These are phyloP conservation scores for Boletus coffeatus DNA, from an alignment of 1,284 basidiomycete genomes.

Conservation along the genomic window DNA sequence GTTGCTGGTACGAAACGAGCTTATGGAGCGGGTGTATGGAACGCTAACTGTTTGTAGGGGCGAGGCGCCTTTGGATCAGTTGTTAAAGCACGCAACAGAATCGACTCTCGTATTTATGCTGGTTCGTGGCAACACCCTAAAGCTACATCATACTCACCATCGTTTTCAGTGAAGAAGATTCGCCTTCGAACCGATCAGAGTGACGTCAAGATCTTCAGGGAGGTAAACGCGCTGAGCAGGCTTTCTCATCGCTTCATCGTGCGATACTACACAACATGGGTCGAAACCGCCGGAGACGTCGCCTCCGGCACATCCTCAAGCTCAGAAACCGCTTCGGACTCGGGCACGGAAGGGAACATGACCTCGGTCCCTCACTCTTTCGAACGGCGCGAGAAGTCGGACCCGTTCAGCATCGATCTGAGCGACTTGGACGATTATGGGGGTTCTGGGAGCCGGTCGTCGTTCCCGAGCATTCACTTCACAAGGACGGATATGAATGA, in stretches of 20 bases:
- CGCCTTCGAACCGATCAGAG: constrained; percentile 74
- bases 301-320: constrained; percentile 45
- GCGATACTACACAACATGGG: constrained; percentile 84
- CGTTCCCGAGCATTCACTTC: constrained; percentile 81
- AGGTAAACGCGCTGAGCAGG: constrained; percentile 85
- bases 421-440: constrained; percentile 53
- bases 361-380: constrained; percentile 46
- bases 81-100: constrained; percentile 87
- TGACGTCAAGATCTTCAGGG: constrained; percentile 85
- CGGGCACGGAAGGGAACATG: constrained; percentile 40
- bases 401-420: constrained; percentile 54
- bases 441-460: constrained; percentile 45
- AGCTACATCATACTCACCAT: background rate
- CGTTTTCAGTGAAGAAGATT: constrained; percentile 78
- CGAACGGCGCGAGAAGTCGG: constrained; percentile 33
- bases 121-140: constrained; percentile 35
- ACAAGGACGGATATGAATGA: constrained; percentile 36
- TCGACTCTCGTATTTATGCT: constrained; percentile 69
- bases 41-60: constrained; percentile 46
- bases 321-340: constrained; percentile 35
- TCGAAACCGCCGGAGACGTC: constrained; percentile 56
- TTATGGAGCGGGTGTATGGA: background rate
- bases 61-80: constrained; percentile 93
- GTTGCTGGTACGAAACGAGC: constrained; percentile 45
- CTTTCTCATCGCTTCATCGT: constrained; percentile 90